Conservation (phyloP, 1,284 basidiomycete genomes). For the Pisolithus thermaeus region DNA sequence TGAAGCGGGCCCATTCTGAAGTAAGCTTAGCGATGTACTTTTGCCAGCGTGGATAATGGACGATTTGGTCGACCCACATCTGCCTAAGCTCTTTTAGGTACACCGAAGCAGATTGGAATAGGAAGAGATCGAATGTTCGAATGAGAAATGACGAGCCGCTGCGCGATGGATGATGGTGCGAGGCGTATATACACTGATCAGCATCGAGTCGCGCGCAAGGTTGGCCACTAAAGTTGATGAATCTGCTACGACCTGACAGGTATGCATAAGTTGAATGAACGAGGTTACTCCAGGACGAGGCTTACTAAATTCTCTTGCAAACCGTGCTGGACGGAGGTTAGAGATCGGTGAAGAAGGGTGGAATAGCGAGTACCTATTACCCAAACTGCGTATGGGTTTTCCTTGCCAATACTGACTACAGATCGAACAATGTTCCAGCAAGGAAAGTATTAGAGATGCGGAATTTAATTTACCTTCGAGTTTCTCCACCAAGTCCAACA, state of each 20-base stretch:
- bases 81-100: conserved; percentile 5
- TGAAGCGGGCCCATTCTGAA: conserved; percentile 45
- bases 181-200: conserved; percentile 29
- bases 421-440: background rate
- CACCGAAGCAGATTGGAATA: conserved; percentile 6
- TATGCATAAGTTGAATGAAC: background rate
- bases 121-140: conserved; percentile 3
- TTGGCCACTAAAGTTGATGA: conserved; percentile 33
- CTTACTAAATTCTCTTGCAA: conserved; percentile 11
- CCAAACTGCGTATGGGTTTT: conserved; percentile 2
- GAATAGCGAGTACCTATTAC: conserved; percentile 1
- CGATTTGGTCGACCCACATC: conserved; percentile 8
- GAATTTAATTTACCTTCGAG: background rate
- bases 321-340: conserved; percentile 2
- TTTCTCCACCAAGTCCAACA: conserved; percentile 4
- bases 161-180: conserved; percentile 6
- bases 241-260: conserved; percentile 8
- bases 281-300: background rate
- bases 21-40: conserved; percentile 37
- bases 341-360: background rate
- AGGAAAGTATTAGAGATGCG: background rate
- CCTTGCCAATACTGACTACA: conserved; percentile 3
- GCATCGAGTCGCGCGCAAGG: conserved; percentile 28
- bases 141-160: conserved; percentile 11
- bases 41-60: conserved; percentile 4